Evolutionary conservation across 768 basidiomycete species (phyloP).

Genomic region (Sporobolomyces phaffii): DNA sequence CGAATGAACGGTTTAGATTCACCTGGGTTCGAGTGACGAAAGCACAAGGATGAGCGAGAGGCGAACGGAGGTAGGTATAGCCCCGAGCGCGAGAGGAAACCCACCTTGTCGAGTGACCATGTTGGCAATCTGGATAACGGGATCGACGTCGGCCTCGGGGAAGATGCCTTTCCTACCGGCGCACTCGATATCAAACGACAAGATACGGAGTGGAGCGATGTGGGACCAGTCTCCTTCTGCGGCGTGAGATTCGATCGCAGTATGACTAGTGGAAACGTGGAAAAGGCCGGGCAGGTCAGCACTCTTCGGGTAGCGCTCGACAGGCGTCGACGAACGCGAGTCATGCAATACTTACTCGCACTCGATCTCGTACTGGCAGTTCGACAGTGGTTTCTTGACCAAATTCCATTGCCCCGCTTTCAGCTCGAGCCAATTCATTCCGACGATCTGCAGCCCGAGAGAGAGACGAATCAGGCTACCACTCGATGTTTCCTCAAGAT

Average conservation of each 20-base stretch:
- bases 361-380: constrained; percentile 81
- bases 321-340: background rate
- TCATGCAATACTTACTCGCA: constrained; percentile 53
- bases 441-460: constrained; percentile 61
- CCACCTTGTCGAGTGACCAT: constrained; percentile 98
- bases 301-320: too few relatives aligned
- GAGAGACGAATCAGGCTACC: background rate
- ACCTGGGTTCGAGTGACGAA: too few relatives aligned
- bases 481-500: too few relatives aligned
- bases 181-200: constrained; percentile 99
- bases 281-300: background rate
- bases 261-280: constrained; percentile 58
- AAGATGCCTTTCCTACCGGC: constrained; percentile 96
- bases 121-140: constrained; percentile 96
- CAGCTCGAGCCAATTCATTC: constrained; percentile 99
- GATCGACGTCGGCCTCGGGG: constrained; percentile 81
- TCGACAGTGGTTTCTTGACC: constrained; percentile 60
- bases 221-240: constrained; percentile 89
- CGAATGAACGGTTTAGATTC: constrained; percentile 89
- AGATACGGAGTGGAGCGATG: constrained; percentile 83
- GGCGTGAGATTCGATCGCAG: constrained; percentile 78
- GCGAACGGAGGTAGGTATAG: background rate
- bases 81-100: constrained; percentile 10
- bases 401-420: constrained; percentile 73
- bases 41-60: too few relatives aligned